These are phyloP conservation scores for Monosporozyma siamensis DNA, from an alignment of 805 yeast genomes.

Conservation along the genomic window DNA sequence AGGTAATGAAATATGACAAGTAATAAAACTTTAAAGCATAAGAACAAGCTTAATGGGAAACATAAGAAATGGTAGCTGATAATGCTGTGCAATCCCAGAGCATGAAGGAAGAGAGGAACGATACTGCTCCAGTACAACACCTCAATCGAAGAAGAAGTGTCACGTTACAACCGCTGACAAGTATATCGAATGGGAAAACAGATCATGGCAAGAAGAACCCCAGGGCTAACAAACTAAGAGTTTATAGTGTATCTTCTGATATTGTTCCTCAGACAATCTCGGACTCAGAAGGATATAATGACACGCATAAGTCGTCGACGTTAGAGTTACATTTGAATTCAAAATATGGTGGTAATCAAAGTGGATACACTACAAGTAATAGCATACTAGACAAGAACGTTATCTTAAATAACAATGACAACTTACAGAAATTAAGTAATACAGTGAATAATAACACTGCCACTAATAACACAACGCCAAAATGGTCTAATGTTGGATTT, in stretches of 20 bases:
- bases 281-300: constrained; percentile 9
- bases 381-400: not conserved
- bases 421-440: not conserved
- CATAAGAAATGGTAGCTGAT: no score
- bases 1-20: not conserved
- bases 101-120: no score
- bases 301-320: not conserved
- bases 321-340: not conserved
- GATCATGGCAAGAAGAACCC: no score
- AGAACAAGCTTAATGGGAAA: no score
- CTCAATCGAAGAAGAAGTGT: constrained; percentile 8
- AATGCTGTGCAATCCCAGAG: no score
- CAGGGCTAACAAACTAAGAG: constrained; percentile 5
- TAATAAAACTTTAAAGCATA: no score
- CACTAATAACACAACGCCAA: constrained; percentile 3
- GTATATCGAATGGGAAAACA: not conserved
- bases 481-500: constrained; percentile 15
- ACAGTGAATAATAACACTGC: not conserved
- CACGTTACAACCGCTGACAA: constrained; percentile 6
- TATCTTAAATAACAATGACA: not conserved
- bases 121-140: no score
- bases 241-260: constrained; percentile 25
- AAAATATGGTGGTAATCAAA: not conserved
- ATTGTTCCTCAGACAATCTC: constrained; percentile 25
- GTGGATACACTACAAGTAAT: not conserved